Evolutionary conservation across 169 alveolate species (phyloP).

Genomic region (Eimeria acervulina): DNA sequence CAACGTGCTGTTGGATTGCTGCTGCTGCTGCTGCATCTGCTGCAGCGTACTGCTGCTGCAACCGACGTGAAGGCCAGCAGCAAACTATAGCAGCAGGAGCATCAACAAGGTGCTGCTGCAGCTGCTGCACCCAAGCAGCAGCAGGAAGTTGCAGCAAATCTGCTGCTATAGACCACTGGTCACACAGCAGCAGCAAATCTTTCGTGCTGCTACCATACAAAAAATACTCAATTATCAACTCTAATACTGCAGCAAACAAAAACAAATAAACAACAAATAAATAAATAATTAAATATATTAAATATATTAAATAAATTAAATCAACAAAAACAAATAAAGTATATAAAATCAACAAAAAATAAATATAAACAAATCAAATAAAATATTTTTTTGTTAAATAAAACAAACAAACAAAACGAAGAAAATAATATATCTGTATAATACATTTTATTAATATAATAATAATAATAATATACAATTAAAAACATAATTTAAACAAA

Average conservation of each 20-base stretch:
- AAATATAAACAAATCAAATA: no score
- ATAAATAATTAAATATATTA: not conserved
- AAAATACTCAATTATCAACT: conserved; percentile 43
- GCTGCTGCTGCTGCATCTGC: not conserved
- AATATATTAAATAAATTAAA: not conserved
- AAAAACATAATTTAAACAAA: no score
- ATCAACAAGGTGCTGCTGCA: not conserved
- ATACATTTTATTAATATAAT: no score
- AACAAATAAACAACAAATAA: not conserved
- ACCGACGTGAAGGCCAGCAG: conserved; percentile 28
- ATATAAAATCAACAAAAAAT: no score
- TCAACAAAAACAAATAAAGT: no score
- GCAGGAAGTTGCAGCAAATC: conserved; percentile 2
- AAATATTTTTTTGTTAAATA: not conserved
- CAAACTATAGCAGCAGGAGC: conserved; percentile 18
- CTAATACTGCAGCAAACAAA: conserved; percentile 28
- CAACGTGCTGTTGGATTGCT: not conserved
- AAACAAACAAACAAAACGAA: not conserved
- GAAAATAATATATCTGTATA: no score
- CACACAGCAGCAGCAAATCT: not conserved
- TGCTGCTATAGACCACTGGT: not conserved
- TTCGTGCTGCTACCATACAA: not conserved
- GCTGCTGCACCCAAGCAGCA: not conserved
- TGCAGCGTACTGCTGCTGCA: not conserved
- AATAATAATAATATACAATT: no score